Percentiles rank a stretch among this genome's conserved stretches.
These are phyloP conservation scores for Anthracocystis setariae DNA, from an alignment of 1,284 basidiomycete species.

Conservation along the genomic window DNA sequence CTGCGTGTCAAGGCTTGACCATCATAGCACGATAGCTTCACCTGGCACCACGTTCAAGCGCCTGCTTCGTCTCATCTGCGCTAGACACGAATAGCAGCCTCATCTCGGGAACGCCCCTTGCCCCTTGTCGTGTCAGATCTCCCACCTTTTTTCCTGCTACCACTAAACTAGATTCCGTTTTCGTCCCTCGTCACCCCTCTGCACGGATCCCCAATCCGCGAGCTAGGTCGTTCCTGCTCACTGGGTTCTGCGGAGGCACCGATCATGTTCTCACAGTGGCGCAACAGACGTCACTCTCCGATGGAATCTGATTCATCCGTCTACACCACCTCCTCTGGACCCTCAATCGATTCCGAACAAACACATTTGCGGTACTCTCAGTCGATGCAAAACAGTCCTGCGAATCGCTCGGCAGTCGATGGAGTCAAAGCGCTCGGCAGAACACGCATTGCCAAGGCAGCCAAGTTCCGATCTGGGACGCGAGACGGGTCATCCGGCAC, in stretches of 20 bases:
- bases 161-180: neutral
- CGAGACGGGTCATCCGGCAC: slow-evolving; percentile 15
- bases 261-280: slow-evolving; percentile 48
- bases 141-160: no score
- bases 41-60: neutral
- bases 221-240: neutral
- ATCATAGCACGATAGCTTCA: no score
- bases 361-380: slow-evolving; percentile 11
- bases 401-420: slow-evolving; percentile 6
- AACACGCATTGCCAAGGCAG: slow-evolving; percentile 22
- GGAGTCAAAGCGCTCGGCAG: slow-evolving; percentile 26
- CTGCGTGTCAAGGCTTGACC: no score
- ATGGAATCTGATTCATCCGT: slow-evolving; percentile 28
- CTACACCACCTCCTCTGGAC: slow-evolving; percentile 12
- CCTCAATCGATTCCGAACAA: slow-evolving; percentile 7
- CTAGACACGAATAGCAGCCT: no score
- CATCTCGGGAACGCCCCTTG: no score
- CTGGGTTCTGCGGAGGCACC: neutral
- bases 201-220: no score
- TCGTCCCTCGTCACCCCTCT: no score
- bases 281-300: slow-evolving; percentile 39
- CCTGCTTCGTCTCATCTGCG: neutral
- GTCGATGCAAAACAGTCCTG: slow-evolving; percentile 6
- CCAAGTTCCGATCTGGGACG: slow-evolving; percentile 26
- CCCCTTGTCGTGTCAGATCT: no score